Evolutionary conservation across 1,139 yeast genomes (phyloP).

Genomic region (Pichia sp.): DNA sequence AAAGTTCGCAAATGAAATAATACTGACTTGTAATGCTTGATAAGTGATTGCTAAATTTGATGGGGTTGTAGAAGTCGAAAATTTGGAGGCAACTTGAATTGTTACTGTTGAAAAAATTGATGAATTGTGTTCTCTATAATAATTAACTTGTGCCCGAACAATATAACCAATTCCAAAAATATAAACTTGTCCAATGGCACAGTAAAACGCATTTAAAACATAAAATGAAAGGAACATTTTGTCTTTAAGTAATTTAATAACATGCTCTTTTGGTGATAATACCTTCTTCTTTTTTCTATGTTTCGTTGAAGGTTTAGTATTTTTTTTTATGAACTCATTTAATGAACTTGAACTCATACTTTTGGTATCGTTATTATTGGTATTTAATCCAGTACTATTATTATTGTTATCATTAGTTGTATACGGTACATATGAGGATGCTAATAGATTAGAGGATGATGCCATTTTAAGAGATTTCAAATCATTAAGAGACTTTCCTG

Average conservation of each 20-base stretch:
- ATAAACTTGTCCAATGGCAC: slow-evolving; percentile 75
- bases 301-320: background rate
- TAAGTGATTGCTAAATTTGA: slow-evolving; percentile 29
- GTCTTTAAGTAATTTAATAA: slow-evolving; percentile 20
- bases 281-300: slow-evolving; percentile 2
- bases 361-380: background rate
- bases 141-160: slow-evolving; percentile 45
- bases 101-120: slow-evolving; percentile 22
- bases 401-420: background rate
- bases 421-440: background rate
- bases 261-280: slow-evolving; percentile 20
- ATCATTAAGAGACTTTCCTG: slow-evolving; percentile 1
- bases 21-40: slow-evolving; percentile 69
- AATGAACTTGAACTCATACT: background rate
- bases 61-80: background rate
- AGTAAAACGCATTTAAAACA: slow-evolving; percentile 51
- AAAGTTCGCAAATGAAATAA: slow-evolving; percentile 62
- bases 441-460: background rate
- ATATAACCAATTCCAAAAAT: slow-evolving; percentile 70
- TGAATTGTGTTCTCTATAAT: slow-evolving; percentile 17
- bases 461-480: background rate
- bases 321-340: background rate
- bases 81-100: slow-evolving; percentile 14
- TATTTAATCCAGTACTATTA: background rate
- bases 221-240: slow-evolving; percentile 42